Evolutionary conservation across 345 rosid genomes (phyloP).

Genomic region (Angophora floribunda): DNA sequence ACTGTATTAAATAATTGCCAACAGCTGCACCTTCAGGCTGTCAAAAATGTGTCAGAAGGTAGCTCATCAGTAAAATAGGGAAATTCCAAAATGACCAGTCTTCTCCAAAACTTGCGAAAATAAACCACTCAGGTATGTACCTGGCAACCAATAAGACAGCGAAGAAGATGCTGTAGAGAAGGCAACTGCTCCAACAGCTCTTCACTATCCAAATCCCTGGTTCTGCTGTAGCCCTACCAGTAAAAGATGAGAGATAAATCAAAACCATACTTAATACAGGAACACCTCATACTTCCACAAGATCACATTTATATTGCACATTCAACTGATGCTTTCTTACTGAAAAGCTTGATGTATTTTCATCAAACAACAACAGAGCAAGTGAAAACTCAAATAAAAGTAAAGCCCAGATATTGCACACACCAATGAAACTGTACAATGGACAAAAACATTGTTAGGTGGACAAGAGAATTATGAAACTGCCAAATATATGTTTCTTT

Average conservation of each 20-base stretch:
- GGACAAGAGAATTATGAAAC: background rate
- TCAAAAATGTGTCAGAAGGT: background rate
- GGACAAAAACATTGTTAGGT: background rate
- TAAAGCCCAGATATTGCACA: background rate
- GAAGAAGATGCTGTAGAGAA: conserved; percentile 75
- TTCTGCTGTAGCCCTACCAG: conserved; percentile 81
- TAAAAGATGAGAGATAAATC: conserved; percentile 1
- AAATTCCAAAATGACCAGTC: background rate
- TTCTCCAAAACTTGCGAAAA: background rate
- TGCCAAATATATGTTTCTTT: background rate
- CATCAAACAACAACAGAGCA: background rate
- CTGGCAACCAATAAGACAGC: conserved; percentile 95
- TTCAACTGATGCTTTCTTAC: background rate
- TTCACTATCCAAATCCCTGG: conserved; percentile 78
- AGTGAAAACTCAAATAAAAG: background rate
- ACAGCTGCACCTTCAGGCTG: conserved; percentile 99
- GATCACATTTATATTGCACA: background rate
- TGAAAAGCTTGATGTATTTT: background rate
- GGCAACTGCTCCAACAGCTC: conserved; percentile 88
- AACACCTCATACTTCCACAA: background rate
- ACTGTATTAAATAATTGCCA: conserved; percentile 81
- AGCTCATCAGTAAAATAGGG: background rate
- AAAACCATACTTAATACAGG: background rate
- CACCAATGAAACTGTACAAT: background rate
- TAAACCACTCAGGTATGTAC: conserved; percentile 19